These are phyloP conservation scores for Syzygium jambos DNA, from an alignment of 345 rosid genomes.

Conservation along the genomic window DNA sequence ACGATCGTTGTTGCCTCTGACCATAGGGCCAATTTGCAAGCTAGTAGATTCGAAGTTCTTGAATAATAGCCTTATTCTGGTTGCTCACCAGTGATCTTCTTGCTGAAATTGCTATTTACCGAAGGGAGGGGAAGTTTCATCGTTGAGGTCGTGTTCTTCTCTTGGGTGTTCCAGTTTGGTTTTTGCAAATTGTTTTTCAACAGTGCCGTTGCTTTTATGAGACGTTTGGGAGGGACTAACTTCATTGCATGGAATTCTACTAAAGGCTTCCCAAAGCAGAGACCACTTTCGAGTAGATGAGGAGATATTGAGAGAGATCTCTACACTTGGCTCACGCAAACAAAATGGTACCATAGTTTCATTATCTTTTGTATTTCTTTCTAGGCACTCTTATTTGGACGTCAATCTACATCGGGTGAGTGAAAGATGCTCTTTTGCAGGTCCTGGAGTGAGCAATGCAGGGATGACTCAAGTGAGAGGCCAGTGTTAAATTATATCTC, in stretches of 20 bases:
- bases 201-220: not conserved
- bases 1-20: not conserved
- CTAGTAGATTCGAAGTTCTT: not conserved
- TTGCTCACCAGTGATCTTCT: not conserved
- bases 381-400: not conserved
- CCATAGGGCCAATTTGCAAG: not conserved
- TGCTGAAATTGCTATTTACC: not conserved
- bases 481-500: too few species aligned
- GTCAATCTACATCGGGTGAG: not conserved
- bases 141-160: not conserved
- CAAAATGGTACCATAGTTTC: not conserved
- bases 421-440: conserved; percentile 4
- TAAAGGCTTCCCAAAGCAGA: not conserved
- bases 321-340: not conserved
- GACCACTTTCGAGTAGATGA: not conserved
- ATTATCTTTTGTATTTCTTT: not conserved
- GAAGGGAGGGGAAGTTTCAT: not conserved
- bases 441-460: conserved; percentile 26
- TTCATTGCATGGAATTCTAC: not conserved
- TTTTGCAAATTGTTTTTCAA: not conserved
- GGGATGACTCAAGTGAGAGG: conserved; percentile 28
- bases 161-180: not conserved
- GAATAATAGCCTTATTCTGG: not conserved
- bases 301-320: not conserved
- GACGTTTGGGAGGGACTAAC: not conserved